These are phyloP conservation scores for Malus hybrid DNA, from an alignment of 331 rosid species.

Conservation along the genomic window DNA sequence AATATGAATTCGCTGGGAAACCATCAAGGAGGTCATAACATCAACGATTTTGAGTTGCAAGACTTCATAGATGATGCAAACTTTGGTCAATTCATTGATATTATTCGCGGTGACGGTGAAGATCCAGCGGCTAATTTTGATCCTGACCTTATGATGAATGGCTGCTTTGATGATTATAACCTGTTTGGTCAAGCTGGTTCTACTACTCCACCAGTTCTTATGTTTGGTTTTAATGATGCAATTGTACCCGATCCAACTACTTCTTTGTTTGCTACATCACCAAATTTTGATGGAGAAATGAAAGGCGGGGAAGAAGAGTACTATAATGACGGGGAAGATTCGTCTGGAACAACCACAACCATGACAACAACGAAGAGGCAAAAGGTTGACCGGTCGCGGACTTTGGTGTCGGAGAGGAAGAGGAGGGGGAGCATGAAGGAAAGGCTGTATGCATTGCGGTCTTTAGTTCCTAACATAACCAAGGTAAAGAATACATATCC, in stretches of 20 bases:
- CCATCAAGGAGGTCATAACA: slow-evolving; percentile 10
- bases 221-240: slow-evolving; percentile 18
- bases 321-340: slow-evolving; percentile 27
- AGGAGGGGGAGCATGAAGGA: slow-evolving; percentile 89
- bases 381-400: slow-evolving; percentile 61
- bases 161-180: slow-evolving; percentile 30
- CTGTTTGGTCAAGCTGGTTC: slow-evolving; percentile 15
- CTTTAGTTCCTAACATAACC: slow-evolving; percentile 86
- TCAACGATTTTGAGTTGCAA: slow-evolving; percentile 42
- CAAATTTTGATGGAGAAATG: slow-evolving; percentile 32
- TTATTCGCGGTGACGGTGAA: slow-evolving; percentile 53
- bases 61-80: slow-evolving; percentile 51
- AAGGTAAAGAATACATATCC: slow-evolving; percentile 37
- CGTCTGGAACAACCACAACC: slow-evolving; percentile 30
- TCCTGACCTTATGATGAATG: slow-evolving; percentile 28
- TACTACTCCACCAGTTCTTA: not conserved
- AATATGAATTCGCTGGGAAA: slow-evolving; percentile 25
- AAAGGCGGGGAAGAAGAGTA: slow-evolving; percentile 29
- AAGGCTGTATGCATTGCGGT: slow-evolving; percentile 73
- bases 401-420: slow-evolving; percentile 68
- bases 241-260: slow-evolving; percentile 30
- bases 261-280: slow-evolving; percentile 34
- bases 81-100: slow-evolving; percentile 59
- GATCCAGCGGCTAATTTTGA: slow-evolving; percentile 28
- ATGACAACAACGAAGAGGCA: slow-evolving; percentile 14